Percentiles rank a stretch among this genome's conserved stretches.
Conservation (phyloP, 192 early-diverging fungal genomes). For the Chytriomyces hyalinus region DNA sequence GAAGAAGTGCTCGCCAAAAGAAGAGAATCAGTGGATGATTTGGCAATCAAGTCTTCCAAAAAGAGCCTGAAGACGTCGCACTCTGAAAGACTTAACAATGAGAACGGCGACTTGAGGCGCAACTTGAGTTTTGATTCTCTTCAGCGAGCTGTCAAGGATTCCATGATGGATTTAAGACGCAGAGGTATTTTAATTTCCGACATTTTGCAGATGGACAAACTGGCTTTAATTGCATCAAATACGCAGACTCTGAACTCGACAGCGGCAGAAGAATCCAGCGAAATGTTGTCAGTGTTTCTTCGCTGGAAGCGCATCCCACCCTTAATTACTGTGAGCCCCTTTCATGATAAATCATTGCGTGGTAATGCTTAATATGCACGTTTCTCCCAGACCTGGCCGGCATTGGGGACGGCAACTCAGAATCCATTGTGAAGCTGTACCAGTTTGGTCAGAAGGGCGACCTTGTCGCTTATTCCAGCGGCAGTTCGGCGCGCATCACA, state of each 20-base stretch:
- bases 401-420: constrained; percentile 48
- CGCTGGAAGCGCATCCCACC: constrained; percentile 53
- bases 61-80: background rate
- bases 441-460: constrained; percentile 78
- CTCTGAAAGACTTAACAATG: background rate
- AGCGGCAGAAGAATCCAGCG: constrained; percentile 35
- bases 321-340: constrained; percentile 55
- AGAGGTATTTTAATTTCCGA: constrained; percentile 28
- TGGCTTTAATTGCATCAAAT: constrained; percentile 7
- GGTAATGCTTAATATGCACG: too few relatives aligned
- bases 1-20: constrained; percentile 27
- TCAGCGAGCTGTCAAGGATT: constrained; percentile 61
- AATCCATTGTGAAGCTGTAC: constrained; percentile 67
- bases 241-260: constrained; percentile 29
- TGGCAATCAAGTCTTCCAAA: constrained; percentile 37
- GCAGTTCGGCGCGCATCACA: constrained; percentile 52
- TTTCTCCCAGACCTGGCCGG: constrained; percentile 52
- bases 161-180: constrained; percentile 43
- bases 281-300: constrained; percentile 44
- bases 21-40: constrained; percentile 45
- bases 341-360: background rate
- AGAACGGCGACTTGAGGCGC: constrained; percentile 35
- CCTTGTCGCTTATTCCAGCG: constrained; percentile 66
- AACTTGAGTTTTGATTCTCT: constrained; percentile 67
- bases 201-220: constrained; percentile 29